Evolutionary conservation across 768 basidiomycete species (phyloP), one percentile per base, ranked within the genome.

Genomic region (Boletus eberwhitei): DNA sequence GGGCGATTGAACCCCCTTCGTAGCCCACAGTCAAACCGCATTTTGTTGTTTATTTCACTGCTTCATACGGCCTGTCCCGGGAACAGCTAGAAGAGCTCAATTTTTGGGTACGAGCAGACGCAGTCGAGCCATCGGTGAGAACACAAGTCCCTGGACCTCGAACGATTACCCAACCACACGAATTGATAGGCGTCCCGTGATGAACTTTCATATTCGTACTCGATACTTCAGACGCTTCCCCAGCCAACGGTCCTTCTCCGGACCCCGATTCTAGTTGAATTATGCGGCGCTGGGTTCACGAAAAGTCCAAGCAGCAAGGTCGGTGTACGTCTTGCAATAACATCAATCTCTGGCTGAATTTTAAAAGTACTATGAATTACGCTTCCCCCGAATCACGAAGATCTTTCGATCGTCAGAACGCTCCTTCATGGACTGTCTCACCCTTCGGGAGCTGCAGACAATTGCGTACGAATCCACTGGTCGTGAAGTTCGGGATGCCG

Each of bases 211-310:
- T 92, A 85, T 66, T 79, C 79, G 0, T 82, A 82, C 61, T 73
- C 72, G 0, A 51, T 90, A 17, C 77, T 78, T 19, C 63, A 66
- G 5, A 76, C 78, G 0, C 72, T 88, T 17, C 54, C 67, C 1
- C 72, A 71, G 3, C 93, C 93, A 5, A 65, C 73, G 0, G 68
- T 83, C 4, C 66, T 93, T 54, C 72, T 95, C 24, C 69, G 72
- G 12, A 71, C 72, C 29, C 92, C 92, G 2, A 62, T 91, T 16
- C 74, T 89, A 5, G 84, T 78, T 3, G 91, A 93, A 61, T 63
- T 95, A 5, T 84, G 82, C 55, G 92, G 93, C 13, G 93, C 88
- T 5, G 88, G 92, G 2, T 95, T 93, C 63, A 87, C 86, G 31
- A 90, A 88, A 65, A 71, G 84, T n/a, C 73, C 75, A 0, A 59